Evolutionary conservation across 139 green algal species (phyloP), one percentile per base, ranked within the genome.

Genomic region (Coelastrella sp.): DNA sequence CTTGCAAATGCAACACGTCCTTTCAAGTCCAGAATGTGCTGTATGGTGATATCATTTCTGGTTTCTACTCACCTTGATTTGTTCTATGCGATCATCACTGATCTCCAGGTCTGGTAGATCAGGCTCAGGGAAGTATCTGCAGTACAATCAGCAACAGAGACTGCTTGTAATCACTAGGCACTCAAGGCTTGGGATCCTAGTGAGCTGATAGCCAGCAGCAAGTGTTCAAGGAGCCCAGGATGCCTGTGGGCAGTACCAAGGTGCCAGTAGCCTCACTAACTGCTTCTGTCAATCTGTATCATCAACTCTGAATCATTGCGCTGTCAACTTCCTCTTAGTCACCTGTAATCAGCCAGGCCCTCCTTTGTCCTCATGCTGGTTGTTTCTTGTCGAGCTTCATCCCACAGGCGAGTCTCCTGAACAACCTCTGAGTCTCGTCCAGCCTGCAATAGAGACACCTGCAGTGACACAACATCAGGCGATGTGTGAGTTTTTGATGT

Each of bases 81-180:
- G 73, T 5, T 86, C 51, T 34, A 97, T 77, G 43, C 89, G 84
- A 32, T 93, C 79, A 5, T 92, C 76, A 1, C 64, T 90, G 0
- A 98, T 50, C 11, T 83, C 34, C 51, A 99, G 71, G 13, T 93
- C 91, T 8, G 92, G 95, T 48, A 99, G 90, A 85, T 99, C 97
- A 1, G 97, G 97, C 92, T 99, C 97, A 6, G 97, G 96, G 88
- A 99, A 99, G 91, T 99, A 99, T 38, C 89, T 92, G 78, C n/a
- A n/a, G n/a, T n/a, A n/a, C n/a, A n/a, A n/a, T n/a, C n/a, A n/a
- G n/a, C n/a, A n/a, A n/a, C n/a, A n/a, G n/a, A n/a, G n/a, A n/a
- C n/a, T n/a, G n/a, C n/a, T n/a, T n/a, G n/a, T n/a, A n/a, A n/a
- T n/a, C n/a, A n/a, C n/a, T n/a, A n/a, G n/a, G n/a, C n/a, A n/a